Conservation (phyloP, 768 basidiomycete species). For the Suillus bovinus region DNA sequence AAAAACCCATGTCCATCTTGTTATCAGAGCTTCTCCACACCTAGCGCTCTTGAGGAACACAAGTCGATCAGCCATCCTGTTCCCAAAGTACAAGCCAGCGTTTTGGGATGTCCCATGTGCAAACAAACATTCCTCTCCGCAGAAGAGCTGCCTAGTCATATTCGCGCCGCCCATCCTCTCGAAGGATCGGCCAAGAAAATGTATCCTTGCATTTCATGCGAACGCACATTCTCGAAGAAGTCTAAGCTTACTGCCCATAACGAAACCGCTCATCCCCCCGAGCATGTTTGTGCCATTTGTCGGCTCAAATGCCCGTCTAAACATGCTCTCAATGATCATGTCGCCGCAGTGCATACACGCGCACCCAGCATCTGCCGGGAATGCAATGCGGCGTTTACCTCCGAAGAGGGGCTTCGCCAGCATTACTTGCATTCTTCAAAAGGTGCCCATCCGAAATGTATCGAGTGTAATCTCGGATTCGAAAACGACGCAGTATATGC, state of each 20-base stretch:
- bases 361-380: constrained; percentile 20
- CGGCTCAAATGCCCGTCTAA: constrained; percentile 22
- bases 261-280: constrained; percentile 24
- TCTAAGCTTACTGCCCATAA: constrained; percentile 26
- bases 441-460: constrained; percentile 39
- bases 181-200: not conserved
- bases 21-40: not conserved
- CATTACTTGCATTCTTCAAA: constrained; percentile 41
- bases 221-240: constrained; percentile 22
- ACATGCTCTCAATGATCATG: constrained; percentile 30
- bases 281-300: constrained; percentile 27
- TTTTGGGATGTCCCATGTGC: not conserved
- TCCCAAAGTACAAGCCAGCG: not conserved
- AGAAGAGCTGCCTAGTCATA: not conserved
- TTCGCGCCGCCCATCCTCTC: not conserved
- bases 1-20: constrained; percentile 6
- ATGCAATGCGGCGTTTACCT: constrained; percentile 23
- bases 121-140: not conserved
- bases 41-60: not conserved
- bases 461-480: constrained; percentile 35
- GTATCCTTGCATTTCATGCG: constrained; percentile 18
- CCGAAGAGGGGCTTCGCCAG: constrained; percentile 36
- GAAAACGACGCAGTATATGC: constrained; percentile 29
- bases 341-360: constrained; percentile 30
- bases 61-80: not conserved